Evolutionary conservation across 192 early-diverging fungal genomes (phyloP).

Genomic region (Piromyces sp.): DNA sequence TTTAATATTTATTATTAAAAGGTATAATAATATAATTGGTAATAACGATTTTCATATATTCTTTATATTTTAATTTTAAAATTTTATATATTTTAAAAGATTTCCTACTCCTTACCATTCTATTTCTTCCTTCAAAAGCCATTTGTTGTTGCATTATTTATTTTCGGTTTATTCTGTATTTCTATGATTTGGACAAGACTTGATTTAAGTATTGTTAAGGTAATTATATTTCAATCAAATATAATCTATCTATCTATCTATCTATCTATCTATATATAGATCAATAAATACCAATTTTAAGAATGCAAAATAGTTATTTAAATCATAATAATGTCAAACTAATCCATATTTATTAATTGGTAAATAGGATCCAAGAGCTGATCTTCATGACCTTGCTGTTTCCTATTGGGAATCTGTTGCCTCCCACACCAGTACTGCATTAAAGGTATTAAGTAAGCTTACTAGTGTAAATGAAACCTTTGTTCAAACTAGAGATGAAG

Average conservation of each 20-base stretch:
- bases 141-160: slow-evolving; percentile 10
- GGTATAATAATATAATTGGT: too few species aligned
- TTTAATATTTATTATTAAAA: too few species aligned
- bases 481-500: neutral
- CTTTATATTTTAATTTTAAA: too few species aligned
- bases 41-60: too few species aligned
- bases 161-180: slow-evolving; percentile 16
- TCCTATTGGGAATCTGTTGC: neutral
- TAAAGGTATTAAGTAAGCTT: neutral
- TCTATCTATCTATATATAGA: too few species aligned
- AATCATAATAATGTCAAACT: too few species aligned
- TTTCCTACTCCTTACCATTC: slow-evolving; percentile 18
- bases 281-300: too few species aligned
- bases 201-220: slow-evolving; percentile 20
- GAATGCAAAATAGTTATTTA: too few species aligned
- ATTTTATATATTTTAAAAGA: too few species aligned
- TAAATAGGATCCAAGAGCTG: neutral
- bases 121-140: slow-evolving; percentile 19
- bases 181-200: slow-evolving; percentile 17
- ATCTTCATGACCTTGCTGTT: neutral
- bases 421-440: neutral
- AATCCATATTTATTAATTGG: too few species aligned
- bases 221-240: neutral
- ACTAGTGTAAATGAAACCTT: neutral
- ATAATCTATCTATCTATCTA: too few species aligned